Evolutionary conservation across 2,329 filamentous ascomycete genomes (phyloP).

Genomic region (Clathrospora elynae): DNA sequence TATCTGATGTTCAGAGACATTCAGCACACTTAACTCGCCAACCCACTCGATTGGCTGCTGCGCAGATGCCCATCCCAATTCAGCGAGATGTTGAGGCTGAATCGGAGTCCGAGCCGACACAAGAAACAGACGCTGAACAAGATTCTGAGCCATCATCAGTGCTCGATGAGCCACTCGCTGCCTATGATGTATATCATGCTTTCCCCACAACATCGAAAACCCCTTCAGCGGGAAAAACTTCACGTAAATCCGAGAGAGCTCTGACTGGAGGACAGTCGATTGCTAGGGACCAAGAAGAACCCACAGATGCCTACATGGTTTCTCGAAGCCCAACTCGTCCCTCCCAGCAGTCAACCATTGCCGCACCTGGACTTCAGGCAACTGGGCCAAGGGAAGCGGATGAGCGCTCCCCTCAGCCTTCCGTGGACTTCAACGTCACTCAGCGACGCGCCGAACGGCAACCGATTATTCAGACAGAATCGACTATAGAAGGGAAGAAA

Average conservation of each 20-base stretch:
- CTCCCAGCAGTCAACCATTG: neutral
- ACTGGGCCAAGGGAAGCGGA: neutral
- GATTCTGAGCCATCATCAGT: slow-evolving; percentile 10
- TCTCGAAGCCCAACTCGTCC: neutral
- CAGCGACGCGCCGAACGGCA: slow-evolving; percentile 6
- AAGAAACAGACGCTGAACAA: neutral
- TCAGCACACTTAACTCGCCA: neutral
- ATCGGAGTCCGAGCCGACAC: neutral
- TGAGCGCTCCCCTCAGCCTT: neutral
- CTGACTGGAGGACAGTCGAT: neutral
- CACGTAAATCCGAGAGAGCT: neutral
- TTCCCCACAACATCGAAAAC: slow-evolving; percentile 2
- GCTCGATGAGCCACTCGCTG: slow-evolving; percentile 14
- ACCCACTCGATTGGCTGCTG: neutral
- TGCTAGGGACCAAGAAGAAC: neutral
- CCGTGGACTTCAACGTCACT: neutral
- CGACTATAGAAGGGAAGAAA: slow-evolving; percentile 12
- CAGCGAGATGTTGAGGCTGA: neutral
- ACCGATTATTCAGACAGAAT: slow-evolving; percentile 7
- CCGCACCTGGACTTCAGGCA: neutral
- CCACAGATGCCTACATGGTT: no score
- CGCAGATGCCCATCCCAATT: neutral
- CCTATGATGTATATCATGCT: slow-evolving; percentile 15
- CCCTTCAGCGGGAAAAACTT: neutral
- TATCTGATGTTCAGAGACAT: neutral